Conservation (phyloP, 805 yeast species). For the Diddensiella caesifluorescens region DNA sequence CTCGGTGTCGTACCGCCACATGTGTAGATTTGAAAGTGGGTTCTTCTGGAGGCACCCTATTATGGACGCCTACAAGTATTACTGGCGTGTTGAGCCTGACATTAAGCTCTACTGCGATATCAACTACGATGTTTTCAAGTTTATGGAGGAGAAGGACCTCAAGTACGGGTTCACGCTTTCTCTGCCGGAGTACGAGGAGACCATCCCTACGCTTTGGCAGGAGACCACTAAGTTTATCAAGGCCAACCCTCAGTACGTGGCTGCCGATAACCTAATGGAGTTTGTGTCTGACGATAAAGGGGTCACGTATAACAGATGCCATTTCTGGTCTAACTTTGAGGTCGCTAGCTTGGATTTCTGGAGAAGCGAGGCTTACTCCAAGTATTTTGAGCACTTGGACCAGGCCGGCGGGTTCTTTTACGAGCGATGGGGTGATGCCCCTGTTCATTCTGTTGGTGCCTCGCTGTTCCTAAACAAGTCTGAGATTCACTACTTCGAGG, state of each 20-base stretch:
- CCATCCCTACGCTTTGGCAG: slow-evolving; percentile 75
- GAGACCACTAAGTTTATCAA: slow-evolving; percentile 60
- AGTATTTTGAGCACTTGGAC: slow-evolving; percentile 54
- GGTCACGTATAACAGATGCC: slow-evolving; percentile 72
- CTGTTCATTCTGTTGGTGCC: slow-evolving; percentile 63
- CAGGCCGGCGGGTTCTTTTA: slow-evolving; percentile 65
- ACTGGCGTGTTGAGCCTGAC: slow-evolving; percentile 92
- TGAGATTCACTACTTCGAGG: slow-evolving; percentile 54
- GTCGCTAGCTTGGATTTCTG: slow-evolving; percentile 55
- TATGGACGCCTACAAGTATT: slow-evolving; percentile 67
- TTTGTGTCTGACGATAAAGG: slow-evolving; percentile 71
- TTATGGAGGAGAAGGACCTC: slow-evolving; percentile 69
- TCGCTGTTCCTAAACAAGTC: slow-evolving; percentile 47
- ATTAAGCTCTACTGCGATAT: slow-evolving; percentile 70
- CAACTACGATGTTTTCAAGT: slow-evolving; percentile 72
- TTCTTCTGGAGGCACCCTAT: slow-evolving; percentile 71
- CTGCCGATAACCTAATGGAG: slow-evolving; percentile 57
- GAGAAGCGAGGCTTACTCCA: slow-evolving; percentile 48
- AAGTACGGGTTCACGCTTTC: slow-evolving; percentile 74
- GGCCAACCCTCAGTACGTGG: slow-evolving; percentile 52
- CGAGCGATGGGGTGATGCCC: slow-evolving; percentile 80
- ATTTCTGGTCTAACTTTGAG: slow-evolving; percentile 78
- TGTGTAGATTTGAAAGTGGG: slow-evolving; percentile 87
- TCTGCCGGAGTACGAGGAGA: slow-evolving; percentile 60
- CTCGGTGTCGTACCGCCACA: slow-evolving; percentile 72